These are phyloP conservation scores for Dioscorea dumetorum DNA, from an alignment of 106 monocot genomes.

Conservation along the genomic window DNA sequence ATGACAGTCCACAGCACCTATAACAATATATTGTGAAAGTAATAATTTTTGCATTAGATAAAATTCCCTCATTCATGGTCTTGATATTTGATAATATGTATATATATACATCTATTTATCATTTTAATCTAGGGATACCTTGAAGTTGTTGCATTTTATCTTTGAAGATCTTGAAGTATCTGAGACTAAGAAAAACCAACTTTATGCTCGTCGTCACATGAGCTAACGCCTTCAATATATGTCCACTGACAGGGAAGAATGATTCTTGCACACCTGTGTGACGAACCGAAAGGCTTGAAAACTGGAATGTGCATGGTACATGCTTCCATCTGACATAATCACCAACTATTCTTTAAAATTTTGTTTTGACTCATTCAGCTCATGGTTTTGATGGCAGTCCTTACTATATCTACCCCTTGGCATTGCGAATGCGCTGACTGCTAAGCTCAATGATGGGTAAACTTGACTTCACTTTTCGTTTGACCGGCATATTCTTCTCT, in stretches of 20 bases:
- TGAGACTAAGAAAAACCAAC: no score
- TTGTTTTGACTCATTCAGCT: background rate
- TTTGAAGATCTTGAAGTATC: no score
- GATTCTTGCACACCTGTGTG: slow-evolving; percentile 98
- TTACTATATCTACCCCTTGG: slow-evolving; percentile 84
- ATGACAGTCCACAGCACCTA: no score
- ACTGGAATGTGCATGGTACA: slow-evolving; percentile 98
- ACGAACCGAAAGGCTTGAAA: slow-evolving; percentile 96
- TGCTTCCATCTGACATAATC: background rate
- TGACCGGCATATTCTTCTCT: background rate
- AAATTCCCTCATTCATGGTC: no score
- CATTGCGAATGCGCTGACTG: slow-evolving; percentile 87
- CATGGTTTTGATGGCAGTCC: slow-evolving; percentile 35
- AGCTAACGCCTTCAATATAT: background rate
- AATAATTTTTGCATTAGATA: no score
- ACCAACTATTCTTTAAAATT: background rate
- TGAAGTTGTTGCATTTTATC: no score
- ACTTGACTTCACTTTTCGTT: background rate
- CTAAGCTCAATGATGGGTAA: slow-evolving; percentile 83
- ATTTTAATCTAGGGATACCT: no score
- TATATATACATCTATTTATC: no score
- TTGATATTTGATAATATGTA: no score
- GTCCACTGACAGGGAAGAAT: slow-evolving; percentile 68
- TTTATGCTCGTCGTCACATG: no score
- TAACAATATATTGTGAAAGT: no score